Base-by-base conservation (phyloP, 129 eudicot genomes). In the Centella asiatica region DNA sequence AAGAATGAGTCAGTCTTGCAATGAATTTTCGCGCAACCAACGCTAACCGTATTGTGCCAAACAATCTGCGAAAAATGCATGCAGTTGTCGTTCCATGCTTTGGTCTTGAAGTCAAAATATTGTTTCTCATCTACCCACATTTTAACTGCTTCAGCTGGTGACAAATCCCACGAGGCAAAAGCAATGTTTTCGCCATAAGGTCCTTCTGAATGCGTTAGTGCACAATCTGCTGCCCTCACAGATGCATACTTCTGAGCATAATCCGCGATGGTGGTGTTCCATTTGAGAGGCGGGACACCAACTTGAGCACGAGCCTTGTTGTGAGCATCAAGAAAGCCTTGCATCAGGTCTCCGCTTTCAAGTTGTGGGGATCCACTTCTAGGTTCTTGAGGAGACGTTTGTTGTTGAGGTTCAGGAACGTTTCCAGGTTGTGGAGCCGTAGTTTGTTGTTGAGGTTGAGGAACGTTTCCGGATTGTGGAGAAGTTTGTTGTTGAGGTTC, bases 111-210 rank as follows among this genome's bases (percentile, higher is more conserved):
- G 57, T 52, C 31, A 26, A 3, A 52, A 25, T 22, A 52, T 14
- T 18, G 61, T 47, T 65, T 74, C 75, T 88, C 96, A 3, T 54
- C 82, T 0, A 79, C 74, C 94, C 94, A 88, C 70, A 81, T 31
- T 44, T 79, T 69, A 9, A 81, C 89, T 0, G 86, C 84, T 33
- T 74, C 82, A 0, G 29, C 69, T 7, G 80, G 71, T 14, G 74
- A 69, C n/a, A 84, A 68, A 14, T 71, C 78, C 33, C 86, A 79
- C 23, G 65, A 62, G 72, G 85, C 83, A 69, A 60, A 64, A 0
- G 89, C 89, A 20, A 84, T 72, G 64, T 84, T 87, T 70, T 87
- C 95, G 1, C 95, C 95, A 22, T 73, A 87, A 5, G 74, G 80
- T 2, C 83, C 77, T 14, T 56, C 26, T 0, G 86, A 77, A 69